phyloP scores from a whole-genome alignment of 495 filamentous ascomycete genomes.

The Parathielavia appendiculata region DNA sequence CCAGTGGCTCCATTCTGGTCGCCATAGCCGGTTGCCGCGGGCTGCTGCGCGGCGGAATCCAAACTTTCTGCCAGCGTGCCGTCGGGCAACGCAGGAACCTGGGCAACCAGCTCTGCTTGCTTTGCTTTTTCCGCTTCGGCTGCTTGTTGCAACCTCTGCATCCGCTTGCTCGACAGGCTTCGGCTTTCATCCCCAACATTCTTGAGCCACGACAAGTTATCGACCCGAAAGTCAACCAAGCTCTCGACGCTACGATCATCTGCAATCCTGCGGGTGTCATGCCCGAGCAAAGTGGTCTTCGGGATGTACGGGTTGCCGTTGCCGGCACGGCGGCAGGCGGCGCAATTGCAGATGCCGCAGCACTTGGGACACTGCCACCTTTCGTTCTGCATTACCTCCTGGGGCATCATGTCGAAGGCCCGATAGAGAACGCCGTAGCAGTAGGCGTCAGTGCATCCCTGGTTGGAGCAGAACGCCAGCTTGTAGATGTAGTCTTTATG shows the following conservation, averaged over 20 bases:
- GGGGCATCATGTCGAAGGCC: conserved; percentile 81
- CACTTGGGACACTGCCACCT: conserved; percentile 88
- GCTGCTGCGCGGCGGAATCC: conserved; percentile 33
- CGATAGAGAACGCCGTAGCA: conserved; percentile 87
- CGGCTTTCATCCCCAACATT: conserved; percentile 46
- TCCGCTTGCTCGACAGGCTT: conserved; percentile 45
- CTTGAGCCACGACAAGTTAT: conserved; percentile 74
- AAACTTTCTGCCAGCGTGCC: conserved; percentile 30
- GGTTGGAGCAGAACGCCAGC: conserved; percentile 64
- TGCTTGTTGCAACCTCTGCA: conserved; percentile 47
- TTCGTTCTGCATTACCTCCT: conserved; percentile 67
- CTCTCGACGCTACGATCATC: conserved; percentile 84
- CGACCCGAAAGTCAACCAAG: conserved; percentile 75
- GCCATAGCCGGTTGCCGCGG: conserved; percentile 31
- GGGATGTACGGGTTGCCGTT: conserved; percentile 65
- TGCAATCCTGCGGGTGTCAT: conserved; percentile 81
- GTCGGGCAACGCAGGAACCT: conserved; percentile 27
- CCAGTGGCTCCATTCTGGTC: conserved; percentile 29
- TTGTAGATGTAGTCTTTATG: conserved; percentile 73
- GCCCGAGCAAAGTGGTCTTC: conserved; percentile 74
- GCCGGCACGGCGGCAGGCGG: conserved; percentile 55
- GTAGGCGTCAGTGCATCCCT: conserved; percentile 61
- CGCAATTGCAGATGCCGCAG: conserved; percentile 75
- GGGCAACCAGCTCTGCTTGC: conserved; percentile 25
- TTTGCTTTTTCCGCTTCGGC: conserved; percentile 52